Percentiles rank a stretch among this genome's conserved stretches.
phyloP scores from a whole-genome alignment of 345 rosid species.

The Hibiscus mutabilis region DNA sequence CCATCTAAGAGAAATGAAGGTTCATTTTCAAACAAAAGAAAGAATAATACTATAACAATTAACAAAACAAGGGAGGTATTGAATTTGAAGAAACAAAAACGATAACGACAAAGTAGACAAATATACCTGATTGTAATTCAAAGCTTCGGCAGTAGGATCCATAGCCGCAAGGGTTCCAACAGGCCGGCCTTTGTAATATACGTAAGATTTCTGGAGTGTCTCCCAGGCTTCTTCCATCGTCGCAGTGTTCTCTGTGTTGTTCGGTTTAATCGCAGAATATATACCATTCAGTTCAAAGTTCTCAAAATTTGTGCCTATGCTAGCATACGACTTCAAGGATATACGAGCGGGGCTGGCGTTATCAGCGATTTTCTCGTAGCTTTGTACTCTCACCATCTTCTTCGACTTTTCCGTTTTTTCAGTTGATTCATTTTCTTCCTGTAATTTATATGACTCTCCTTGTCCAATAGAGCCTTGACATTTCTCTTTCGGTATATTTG shows the following conservation, averaged over 20 bases:
- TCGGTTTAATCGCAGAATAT: background rate
- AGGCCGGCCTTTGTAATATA: background rate
- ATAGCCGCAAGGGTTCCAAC: conserved; percentile 4
- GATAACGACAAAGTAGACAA: background rate
- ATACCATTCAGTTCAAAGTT: background rate
- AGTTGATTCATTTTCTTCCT: background rate
- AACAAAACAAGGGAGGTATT: background rate
- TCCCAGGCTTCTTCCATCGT: conserved; percentile 5
- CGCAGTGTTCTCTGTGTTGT: background rate
- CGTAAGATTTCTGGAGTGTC: background rate
- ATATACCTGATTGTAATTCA: conserved; percentile 8
- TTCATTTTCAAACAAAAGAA: background rate
- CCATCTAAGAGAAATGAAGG: background rate
- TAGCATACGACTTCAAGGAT: background rate
- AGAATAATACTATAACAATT: background rate
- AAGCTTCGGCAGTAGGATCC: conserved; percentile 7
- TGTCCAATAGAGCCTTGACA: background rate
- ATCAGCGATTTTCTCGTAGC: background rate
- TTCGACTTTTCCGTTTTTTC: background rate
- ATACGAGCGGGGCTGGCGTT: background rate
- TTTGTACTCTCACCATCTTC: background rate
- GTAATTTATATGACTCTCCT: background rate
- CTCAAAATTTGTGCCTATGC: background rate
- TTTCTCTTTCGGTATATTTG: background rate
- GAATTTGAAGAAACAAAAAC: background rate